phyloP scores from a whole-genome alignment of 176 grass and related monocot species.

The Eleusine indica region DNA sequence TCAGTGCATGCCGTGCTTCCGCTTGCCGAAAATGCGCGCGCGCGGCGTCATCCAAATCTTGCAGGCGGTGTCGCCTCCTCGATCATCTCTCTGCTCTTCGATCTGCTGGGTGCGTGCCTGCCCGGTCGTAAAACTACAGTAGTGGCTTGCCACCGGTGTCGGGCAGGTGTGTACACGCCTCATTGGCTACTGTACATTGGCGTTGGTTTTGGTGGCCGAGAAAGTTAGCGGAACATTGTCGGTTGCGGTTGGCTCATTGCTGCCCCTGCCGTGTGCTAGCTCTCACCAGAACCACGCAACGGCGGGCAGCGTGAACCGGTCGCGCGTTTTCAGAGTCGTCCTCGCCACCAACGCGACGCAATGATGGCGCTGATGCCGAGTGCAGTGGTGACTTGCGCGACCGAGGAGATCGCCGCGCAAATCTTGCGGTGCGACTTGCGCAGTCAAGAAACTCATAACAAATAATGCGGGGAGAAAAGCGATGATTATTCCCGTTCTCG shows the following conservation, averaged over 20 bases:
- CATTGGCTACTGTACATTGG: background rate
- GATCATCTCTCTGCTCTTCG: too few relatives aligned
- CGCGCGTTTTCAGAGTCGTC: background rate
- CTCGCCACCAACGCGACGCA: background rate
- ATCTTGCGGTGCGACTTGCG: constrained; percentile 20
- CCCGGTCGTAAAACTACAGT: constrained; percentile 16
- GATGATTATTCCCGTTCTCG: constrained; percentile 15
- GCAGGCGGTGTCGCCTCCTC: background rate
- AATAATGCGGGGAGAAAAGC: background rate
- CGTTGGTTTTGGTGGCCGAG: background rate
- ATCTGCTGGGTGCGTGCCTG: too few relatives aligned
- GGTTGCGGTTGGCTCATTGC: background rate
- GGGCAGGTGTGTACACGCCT: background rate
- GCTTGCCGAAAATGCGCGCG: background rate
- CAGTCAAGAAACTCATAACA: background rate
- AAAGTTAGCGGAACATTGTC: background rate
- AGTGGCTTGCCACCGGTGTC: background rate
- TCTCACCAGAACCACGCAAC: background rate
- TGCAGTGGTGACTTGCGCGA: background rate
- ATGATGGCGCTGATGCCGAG: background rate
- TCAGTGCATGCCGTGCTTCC: constrained; percentile 33
- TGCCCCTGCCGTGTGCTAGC: background rate
- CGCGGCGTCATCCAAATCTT: background rate
- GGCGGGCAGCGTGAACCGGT: too few relatives aligned
- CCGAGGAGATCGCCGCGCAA: background rate